A percentile compares a stretch with the other conserved stretches of the same genome.
Conservation (phyloP, 176 grass and related monocot genomes). For the Paspalum notatum region DNA sequence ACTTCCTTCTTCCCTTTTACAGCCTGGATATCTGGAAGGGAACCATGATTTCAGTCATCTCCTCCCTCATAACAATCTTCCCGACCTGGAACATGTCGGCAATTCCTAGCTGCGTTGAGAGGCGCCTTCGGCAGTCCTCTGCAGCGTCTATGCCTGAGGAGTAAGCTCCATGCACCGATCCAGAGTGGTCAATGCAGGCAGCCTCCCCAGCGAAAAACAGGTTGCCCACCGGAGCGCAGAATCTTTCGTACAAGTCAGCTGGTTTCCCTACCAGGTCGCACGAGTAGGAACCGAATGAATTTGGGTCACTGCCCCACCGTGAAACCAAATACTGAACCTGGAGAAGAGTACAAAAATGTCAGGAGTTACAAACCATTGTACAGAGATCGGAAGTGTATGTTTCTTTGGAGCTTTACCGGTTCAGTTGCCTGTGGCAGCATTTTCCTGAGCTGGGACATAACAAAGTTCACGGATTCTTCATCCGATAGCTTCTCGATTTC, state of each 20-base stretch:
- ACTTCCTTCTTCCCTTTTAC: constrained; percentile 38
- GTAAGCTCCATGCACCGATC: constrained; percentile 94
- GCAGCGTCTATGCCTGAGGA: constrained; percentile 75
- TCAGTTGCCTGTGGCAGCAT: constrained; percentile 82
- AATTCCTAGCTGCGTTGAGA: constrained; percentile 63
- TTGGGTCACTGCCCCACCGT: constrained; percentile 81
- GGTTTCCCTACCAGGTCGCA: constrained; percentile 93
- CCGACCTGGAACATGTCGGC: constrained; percentile 66
- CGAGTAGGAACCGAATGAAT: constrained; percentile 88
- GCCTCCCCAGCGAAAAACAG: constrained; percentile 96
- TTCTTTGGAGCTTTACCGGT: constrained; percentile 51
- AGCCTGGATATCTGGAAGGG: constrained; percentile 96
- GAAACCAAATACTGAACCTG: constrained; percentile 93
- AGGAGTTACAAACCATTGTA: not conserved
- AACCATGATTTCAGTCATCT: constrained; percentile 75
- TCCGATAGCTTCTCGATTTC: constrained; percentile 94
- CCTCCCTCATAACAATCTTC: constrained; percentile 75
- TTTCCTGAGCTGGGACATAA: constrained; percentile 82
- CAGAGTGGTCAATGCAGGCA: constrained; percentile 84
- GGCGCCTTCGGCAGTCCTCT: constrained; percentile 77
- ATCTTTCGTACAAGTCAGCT: constrained; percentile 91
- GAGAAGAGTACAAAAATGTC: constrained; percentile 3
- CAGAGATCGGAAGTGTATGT: not conserved
- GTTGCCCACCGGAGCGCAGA: constrained; percentile 89
- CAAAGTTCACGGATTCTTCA: constrained; percentile 72